phyloP scores from a whole-genome alignment of 2,329 filamentous ascomycete species.

The Sporothrix globosa region DNA sequence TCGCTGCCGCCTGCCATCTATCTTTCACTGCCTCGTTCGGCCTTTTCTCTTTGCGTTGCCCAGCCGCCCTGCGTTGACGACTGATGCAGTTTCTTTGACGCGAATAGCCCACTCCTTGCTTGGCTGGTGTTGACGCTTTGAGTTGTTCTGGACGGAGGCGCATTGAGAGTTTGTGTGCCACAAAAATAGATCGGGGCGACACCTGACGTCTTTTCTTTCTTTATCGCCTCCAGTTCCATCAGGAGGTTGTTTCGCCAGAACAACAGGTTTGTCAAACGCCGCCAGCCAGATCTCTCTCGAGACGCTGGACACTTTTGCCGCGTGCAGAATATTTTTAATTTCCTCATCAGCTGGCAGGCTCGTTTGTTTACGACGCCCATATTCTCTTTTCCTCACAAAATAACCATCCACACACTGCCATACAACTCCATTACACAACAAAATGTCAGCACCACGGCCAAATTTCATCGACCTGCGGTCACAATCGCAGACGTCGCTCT shows the following conservation, averaged over 20 bases:
- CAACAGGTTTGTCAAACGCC: not conserved
- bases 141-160: conserved; percentile 21
- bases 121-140: conserved; percentile 28
- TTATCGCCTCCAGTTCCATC: conserved; percentile 1
- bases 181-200: conserved; percentile 30
- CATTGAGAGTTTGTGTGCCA: conserved; percentile 10
- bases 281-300: not conserved
- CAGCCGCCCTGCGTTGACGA: conserved; percentile 18
- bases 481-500: conserved; percentile 57
- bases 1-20: not conserved
- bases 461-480: conserved; percentile 63
- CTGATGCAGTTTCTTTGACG: conserved; percentile 27
- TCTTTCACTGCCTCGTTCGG: not conserved
- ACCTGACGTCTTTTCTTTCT: conserved; percentile 9
- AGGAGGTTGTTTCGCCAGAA: not conserved
- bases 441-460: conserved; percentile 59
- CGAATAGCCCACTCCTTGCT: conserved; percentile 11
- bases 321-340: not conserved
- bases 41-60: not conserved
- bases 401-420: not conserved
- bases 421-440: conserved; percentile 34
- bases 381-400: not conserved
- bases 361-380: not conserved
- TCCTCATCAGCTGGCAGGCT: not conserved
- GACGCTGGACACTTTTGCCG: not conserved